Base-by-base conservation (phyloP, 2,329 filamentous ascomycete genomes). In the Fusarium aywerte region DNA sequence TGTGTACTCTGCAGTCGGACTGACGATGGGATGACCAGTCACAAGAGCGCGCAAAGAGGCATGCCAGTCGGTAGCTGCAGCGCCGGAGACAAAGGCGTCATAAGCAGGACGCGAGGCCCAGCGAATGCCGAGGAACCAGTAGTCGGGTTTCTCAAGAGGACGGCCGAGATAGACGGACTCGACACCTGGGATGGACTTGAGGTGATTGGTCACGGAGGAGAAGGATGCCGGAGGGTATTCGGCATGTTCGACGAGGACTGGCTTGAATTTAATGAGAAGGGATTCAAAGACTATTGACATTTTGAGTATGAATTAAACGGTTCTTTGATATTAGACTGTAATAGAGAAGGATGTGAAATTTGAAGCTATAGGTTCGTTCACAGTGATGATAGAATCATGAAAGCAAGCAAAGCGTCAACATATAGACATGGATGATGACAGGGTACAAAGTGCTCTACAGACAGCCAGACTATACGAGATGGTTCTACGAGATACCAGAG, bases 81-180 rank as follows among this genome's bases (percentile, higher is more conserved):
- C 76, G 8, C 79, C 80, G 58, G 76, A 76, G 62, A 79, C 76
- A 62, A 83, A 84, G 62, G 77, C 76, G 58, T 75, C 68, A 66
- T 78, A 74, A 44, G 76, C 76, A 33, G 69, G 69, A 9, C 64
- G 54, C 10, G 77, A 78, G 40, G 69, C 60, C 79, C 79, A 81
- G 53, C 74, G 73, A 27, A 78, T 70, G 48, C 77, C 68, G 54
- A 77, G 72, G 44, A 75, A 68, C 73, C 75, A 78, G 32, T 62
- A 70, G 21, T 68, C 68, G 9, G 78, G 74, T 23, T 75, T 69
- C 65, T 81, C 79, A 47, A 77, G 53, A 32, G 77, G 74, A 9
- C 70, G 72, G 59, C 79, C 79, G 38, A 76, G 67, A 63, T 80
- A 76, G 31, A 80, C 61, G 52, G 71, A 70, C 50, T 65, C 51